Conservation (phyloP, 1,284 basidiomycete genomes). For the Puccinia triticina region DNA sequence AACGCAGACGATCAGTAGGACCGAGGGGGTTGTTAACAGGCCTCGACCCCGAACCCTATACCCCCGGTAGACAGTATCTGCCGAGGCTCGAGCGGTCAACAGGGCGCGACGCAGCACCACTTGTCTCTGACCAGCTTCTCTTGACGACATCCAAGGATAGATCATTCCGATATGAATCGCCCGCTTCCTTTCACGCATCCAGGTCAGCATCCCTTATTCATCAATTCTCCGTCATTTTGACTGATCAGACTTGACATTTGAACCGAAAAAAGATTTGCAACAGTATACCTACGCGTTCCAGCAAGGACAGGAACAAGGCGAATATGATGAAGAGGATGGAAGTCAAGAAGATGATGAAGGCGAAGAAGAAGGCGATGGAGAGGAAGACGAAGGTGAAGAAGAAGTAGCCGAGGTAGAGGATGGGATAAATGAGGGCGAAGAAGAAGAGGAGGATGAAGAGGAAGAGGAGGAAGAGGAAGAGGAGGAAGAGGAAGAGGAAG, state of each 20-base stretch:
- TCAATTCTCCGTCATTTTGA: not conserved
- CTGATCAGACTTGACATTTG: slow-evolving; percentile 8
- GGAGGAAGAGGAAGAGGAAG: slow-evolving; percentile 35
- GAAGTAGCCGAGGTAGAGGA: slow-evolving; percentile 45
- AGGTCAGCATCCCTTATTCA: no score
- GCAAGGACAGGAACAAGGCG: slow-evolving; percentile 61
- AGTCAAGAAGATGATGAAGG: slow-evolving; percentile 61
- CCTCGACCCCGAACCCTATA: no score
- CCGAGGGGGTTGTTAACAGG: no score
- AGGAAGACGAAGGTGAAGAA: slow-evolving; percentile 57
- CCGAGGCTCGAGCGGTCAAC: no score
- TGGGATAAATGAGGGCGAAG: slow-evolving; percentile 28
- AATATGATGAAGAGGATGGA: slow-evolving; percentile 62
- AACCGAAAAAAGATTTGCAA: not conserved
- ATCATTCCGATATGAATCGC: no score
- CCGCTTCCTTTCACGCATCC: no score
- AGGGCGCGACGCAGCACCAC: no score
- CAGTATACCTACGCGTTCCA: not conserved
- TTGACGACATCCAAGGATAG: no score
- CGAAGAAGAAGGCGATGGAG: slow-evolving; percentile 58
- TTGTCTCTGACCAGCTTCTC: no score
- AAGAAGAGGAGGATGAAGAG: slow-evolving; percentile 29
- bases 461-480: slow-evolving; percentile 21
- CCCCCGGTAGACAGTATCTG: no score
- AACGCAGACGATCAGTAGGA: no score